Base-by-base conservation (phyloP, 176 grass and related monocot genomes). In the Phoenix roebelenii region DNA sequence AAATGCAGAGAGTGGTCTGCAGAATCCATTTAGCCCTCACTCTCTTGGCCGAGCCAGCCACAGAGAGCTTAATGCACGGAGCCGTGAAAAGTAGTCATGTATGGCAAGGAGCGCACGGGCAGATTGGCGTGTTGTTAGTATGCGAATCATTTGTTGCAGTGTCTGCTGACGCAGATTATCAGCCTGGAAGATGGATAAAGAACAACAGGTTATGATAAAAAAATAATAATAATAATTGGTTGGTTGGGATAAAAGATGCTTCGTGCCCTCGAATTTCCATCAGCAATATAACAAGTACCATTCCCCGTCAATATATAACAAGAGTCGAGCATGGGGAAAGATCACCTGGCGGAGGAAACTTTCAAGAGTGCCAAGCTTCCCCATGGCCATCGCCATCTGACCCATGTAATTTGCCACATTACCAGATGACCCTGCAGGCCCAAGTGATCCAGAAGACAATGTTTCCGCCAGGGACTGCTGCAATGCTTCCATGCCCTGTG, bases 61-160 rank as follows among this genome's bases (percentile, higher is more conserved):
- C 18, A 73, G 63, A 50, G 85, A 88, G 51, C 72, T 79, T 50
- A 88, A 22, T 22, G 79, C 76, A 52, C 76, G 79, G 15, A 88
- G 24, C 7, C 68, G 64, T 28, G 76, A 76, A 48, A 73, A 79
- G 5, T 88, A 79, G 51, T 83, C 79, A 25, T 20, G 67, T 55
- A 79, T 52, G 19, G 64, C 72, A 24, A 88, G 76, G n/a, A 88
- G 72, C 4, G 85, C 79, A 15, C 85, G 57, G 52, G 76, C 75
- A 61, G 67, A 79, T 32, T 88, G 79, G 6, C 79, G 59, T 3
- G 64, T 79, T 19, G 79, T 88, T 66, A 88, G 18, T 32, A 76
- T 48, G 5, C 64, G 48, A 52, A 65, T 67, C 68, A 83, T 73
- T 58, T 83, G 59, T 48, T 73, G 55, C 18, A 88, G 61, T 62